Evolutionary conservation across 2,329 filamentous ascomycete genomes (phyloP), one percentile per base, ranked within the genome.

Genomic region (Pezicula rhizophila): DNA sequence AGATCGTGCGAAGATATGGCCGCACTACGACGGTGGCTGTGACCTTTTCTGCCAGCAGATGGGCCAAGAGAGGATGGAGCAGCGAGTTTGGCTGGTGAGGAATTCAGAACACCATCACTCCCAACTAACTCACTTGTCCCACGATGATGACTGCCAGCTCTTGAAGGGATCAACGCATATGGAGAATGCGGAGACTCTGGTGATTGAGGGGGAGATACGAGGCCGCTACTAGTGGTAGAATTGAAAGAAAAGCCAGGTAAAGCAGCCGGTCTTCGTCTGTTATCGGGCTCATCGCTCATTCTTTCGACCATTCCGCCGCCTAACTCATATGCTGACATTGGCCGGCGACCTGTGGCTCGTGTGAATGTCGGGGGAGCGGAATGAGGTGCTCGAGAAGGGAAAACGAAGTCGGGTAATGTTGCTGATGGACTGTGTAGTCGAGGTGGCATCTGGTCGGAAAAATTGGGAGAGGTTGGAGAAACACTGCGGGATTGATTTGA

Each of bases 121-220:
- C 89, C 89, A 42, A 95, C 87, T 60, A 95, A 90, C 64, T 96
- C 90, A 64, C 90, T 96, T 25, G 83, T 86, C 47, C 87, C 87
- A 60, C 91, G 80, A 59, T 84, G 78, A 63, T 90, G 87, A 18
- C 84, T 82, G 28, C 70, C 69, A 20, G 77, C 71, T 52, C 80
- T 75, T 17, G 77, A 72, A 15, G 82, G 75, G 6, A 71, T 65
- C 1, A 70, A 64, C 15, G 25, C 39, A 18, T 38, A 34, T 70
- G 68, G 2, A 72, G 69, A 4, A 12, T 23, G 35, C 23, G 42
- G 25, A 14, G 20, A 23, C 17, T 48, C 47, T 35, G 46, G 45
- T 37, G 78, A 77, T 14, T 70, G 67, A 11, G 79, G 77, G n/a
- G 78, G 77, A 14, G 61, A 18, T 58, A 61, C 34, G 60, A 59